Conservation (phyloP, 169 alveolate species). For the Plasmodium malariae region DNA sequence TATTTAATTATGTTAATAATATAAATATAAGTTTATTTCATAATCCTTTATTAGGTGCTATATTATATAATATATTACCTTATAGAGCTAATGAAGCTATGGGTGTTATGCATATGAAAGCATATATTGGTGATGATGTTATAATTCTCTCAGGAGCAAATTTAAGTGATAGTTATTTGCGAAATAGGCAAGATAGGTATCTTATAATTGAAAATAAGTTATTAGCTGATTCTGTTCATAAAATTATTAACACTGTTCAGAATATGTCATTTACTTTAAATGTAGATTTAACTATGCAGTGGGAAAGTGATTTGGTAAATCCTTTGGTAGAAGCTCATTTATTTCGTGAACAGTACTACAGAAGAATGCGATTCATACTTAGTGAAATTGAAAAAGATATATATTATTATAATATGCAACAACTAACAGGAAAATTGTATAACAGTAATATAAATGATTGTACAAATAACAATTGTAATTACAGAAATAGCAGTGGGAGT, state of each 20-base stretch:
- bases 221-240: constrained; percentile 83
- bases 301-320: constrained; percentile 84
- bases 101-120: constrained; percentile 86
- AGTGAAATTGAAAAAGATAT: constrained; percentile 27
- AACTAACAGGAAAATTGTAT: not conserved
- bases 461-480: not conserved
- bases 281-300: constrained; percentile 52
- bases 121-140: constrained; percentile 81
- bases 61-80: constrained; percentile 76
- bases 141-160: constrained; percentile 85
- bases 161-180: constrained; percentile 81
- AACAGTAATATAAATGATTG: not conserved
- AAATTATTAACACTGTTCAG: constrained; percentile 79
- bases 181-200: constrained; percentile 83
- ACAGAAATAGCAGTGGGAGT: not conserved
- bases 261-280: constrained; percentile 79
- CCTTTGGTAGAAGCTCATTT: constrained; percentile 79
- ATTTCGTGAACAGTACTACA: constrained; percentile 68
- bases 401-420: not conserved
- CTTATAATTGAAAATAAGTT: constrained; percentile 80
- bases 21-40: constrained; percentile 80
- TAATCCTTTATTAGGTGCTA: constrained; percentile 82
- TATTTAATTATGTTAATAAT: constrained; percentile 54
- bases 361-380: constrained; percentile 38
- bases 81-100: constrained; percentile 83